A percentile compares a stretch with the other conserved stretches of the same genome.
These are phyloP conservation scores for Penicillium sp. DNA, from an alignment of 2,329 filamentous ascomycete species.

Conservation along the genomic window DNA sequence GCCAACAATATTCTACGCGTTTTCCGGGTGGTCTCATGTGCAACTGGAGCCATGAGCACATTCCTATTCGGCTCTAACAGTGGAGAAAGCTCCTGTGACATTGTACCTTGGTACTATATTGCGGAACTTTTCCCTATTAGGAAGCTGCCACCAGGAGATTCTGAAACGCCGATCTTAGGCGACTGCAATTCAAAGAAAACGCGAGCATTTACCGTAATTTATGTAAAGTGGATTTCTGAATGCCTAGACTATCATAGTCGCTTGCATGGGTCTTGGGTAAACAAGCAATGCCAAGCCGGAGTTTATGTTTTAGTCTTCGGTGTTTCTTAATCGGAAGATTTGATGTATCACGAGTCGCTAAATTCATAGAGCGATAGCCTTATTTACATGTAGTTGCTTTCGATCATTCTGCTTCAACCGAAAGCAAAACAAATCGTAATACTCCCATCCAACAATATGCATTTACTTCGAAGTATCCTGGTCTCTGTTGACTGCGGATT, in stretches of 20 bases:
- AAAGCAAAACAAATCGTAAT: neutral
- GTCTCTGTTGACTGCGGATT: neutral
- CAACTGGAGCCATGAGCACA: neutral
- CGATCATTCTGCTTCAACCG: neutral
- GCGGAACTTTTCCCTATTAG: neutral
- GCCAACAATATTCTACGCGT: neutral
- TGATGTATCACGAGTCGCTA: neutral
- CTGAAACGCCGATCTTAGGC: neutral
- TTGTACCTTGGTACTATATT: neutral
- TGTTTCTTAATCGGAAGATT: neutral
- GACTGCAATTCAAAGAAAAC: neutral
- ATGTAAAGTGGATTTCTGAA: neutral
- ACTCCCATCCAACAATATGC: neutral
- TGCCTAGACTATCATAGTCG: neutral
- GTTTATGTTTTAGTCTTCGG: neutral
- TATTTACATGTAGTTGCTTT: neutral
- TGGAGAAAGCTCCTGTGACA: neutral
- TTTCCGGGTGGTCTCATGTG: conserved; percentile 9
- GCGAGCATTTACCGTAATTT: neutral
- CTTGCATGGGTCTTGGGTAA: neutral
- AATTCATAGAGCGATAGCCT: neutral
- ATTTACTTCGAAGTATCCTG: neutral
- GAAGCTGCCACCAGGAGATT: neutral
- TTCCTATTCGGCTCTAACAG: neutral
- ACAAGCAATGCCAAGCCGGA: neutral